Percentiles rank a stretch among this genome's conserved stretches.
phyloP scores from a whole-genome alignment of 2,329 filamentous ascomycete species.

The Sporothrix globosa region DNA sequence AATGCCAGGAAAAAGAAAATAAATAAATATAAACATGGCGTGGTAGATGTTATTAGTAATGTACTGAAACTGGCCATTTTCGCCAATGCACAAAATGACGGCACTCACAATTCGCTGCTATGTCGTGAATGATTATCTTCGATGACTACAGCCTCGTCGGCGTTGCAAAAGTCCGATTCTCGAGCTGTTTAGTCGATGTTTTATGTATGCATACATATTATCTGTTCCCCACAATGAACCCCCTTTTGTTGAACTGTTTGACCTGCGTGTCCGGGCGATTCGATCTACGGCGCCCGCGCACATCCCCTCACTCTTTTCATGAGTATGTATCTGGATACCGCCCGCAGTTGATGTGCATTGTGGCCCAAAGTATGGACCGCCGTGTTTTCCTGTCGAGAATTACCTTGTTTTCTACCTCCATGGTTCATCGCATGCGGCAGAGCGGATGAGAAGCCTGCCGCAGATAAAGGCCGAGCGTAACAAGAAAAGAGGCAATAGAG shows the following conservation, averaged over 20 bases:
- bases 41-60: no score
- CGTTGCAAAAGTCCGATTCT: not conserved
- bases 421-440: not conserved
- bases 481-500: not conserved
- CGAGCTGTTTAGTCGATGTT: not conserved
- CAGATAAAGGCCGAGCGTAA: not conserved
- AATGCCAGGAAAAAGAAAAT: no score
- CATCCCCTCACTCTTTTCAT: constrained; percentile 3
- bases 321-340: not conserved
- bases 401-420: not conserved
- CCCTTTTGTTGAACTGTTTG: constrained; percentile 28
- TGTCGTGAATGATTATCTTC: no score
- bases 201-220: not conserved
- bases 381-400: not conserved
- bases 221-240: not conserved
- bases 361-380: not conserved
- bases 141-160: no score
- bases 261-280: constrained; percentile 32
- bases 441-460: constrained; percentile 25
- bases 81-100: no score
- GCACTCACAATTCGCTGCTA: no score
- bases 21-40: no score
- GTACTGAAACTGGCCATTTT: no score
- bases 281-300: constrained; percentile 27
- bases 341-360: not conserved